Base-by-base conservation (phyloP, 345 rosid genomes). In the Murraya paniculata region DNA sequence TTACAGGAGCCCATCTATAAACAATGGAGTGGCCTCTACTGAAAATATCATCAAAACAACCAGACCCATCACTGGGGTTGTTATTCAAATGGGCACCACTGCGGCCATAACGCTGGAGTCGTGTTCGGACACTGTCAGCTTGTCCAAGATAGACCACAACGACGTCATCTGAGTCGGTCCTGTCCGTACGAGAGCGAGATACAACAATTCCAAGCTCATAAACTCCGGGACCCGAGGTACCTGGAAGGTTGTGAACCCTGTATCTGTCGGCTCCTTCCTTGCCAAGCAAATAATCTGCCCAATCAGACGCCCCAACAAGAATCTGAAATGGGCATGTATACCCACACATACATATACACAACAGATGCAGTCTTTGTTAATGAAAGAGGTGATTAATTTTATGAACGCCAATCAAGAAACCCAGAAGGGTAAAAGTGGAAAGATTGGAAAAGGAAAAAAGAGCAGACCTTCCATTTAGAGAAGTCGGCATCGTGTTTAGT, bases 1-100 rank as follows among this genome's bases (percentile, higher is more conserved):
- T 84, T 82, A 95, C 99, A 81, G 92, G 83, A 78, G 89, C 92
- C 98, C 98, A 91, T 87, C 99, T 86, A 74, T 76, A 95, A 31
- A 83, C 86, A 73, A 95, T 62, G 35, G 91, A 69, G 78, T 72
- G 79, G 60, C 89, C 89, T 87, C 86, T 88, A 0, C 80, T 64
- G 82, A 92, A 92, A 4, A 86, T 70, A 65, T 87, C 94, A 69
- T 90, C 85, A 64, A 95, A 93, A 72, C 76, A 85, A 33, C 90
- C 78, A 0, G 66, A 24, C 27, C 84, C 87, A 39, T 81, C 76
- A 67, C 33, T 67, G 25, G 41, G 24, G 7, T 74, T 39, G 5
- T 74, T 39, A 31, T 74, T 78, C 86, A 94, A 70, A 89, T 95
- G 98, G 85, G 97, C 85, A 38, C 94, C 98, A 6, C 89, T 87